These are phyloP conservation scores for Lactifluus rugatus DNA, from an alignment of 768 basidiomycete genomes.

Conservation along the genomic window DNA sequence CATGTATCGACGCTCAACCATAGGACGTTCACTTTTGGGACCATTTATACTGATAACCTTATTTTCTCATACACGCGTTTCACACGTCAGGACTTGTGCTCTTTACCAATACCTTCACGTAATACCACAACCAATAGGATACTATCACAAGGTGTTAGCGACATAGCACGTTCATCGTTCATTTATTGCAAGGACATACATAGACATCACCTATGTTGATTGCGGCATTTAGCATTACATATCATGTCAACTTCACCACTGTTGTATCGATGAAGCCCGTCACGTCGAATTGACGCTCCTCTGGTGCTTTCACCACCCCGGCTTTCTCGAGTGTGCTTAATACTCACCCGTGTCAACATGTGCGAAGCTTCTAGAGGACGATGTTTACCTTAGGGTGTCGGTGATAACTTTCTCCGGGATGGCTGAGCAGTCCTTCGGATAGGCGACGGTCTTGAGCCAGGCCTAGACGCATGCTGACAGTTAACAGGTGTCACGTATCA, in stretches of 20 bases:
- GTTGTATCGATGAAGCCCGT: slow-evolving; percentile 13
- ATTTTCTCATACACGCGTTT: neutral
- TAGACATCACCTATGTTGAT: neutral
- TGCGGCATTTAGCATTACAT: neutral
- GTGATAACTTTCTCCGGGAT: slow-evolving; percentile 57
- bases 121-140: neutral
- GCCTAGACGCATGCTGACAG: slow-evolving; percentile 36
- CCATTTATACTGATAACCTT: neutral
- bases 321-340: slow-evolving; percentile 64
- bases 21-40: neutral
- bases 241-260: slow-evolving; percentile 10
- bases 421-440: slow-evolving; percentile 53
- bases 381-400: slow-evolving; percentile 58
- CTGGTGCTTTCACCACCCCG: slow-evolving; percentile 54
- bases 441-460: slow-evolving; percentile 75
- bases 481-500: neutral
- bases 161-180: neutral
- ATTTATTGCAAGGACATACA: neutral
- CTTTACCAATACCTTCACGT: neutral
- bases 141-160: neutral
- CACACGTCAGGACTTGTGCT: neutral
- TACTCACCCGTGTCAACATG: slow-evolving; percentile 1
- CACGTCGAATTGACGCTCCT: slow-evolving; percentile 33
- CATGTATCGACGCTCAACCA: neutral
- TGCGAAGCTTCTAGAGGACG: neutral